Conservation (phyloP, 2,329 filamentous ascomycete species). For the Fusarium nanum region DNA sequence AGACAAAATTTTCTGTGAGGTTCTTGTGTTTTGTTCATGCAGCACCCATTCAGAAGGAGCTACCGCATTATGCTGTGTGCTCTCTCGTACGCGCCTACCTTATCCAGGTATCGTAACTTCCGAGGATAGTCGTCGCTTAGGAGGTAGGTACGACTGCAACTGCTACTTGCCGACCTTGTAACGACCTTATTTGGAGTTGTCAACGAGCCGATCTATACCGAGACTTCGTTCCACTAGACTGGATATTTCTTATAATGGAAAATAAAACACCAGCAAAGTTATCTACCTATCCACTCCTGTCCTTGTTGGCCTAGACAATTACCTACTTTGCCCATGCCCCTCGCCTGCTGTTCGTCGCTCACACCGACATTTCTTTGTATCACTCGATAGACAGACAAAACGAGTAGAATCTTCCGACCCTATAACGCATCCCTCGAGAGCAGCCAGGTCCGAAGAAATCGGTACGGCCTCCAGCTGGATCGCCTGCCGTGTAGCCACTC, state of each 20-base stretch:
- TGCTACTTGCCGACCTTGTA: constrained; percentile 6
- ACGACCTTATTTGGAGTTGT: neutral
- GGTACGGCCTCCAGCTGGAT: constrained; percentile 4
- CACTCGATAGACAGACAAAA: neutral
- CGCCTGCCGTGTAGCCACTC: constrained; percentile 8
- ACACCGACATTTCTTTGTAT: constrained; percentile 20
- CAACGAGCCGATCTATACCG: neutral
- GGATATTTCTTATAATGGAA: neutral
- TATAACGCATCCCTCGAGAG: neutral
- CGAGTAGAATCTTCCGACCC: neutral
- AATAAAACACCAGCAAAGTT: neutral
- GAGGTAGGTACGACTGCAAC: constrained; percentile 3
- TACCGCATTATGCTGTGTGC: constrained; percentile 13
- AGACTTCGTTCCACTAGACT: neutral
- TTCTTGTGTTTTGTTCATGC: neutral
- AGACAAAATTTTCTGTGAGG: neutral
- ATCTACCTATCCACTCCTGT: neutral
- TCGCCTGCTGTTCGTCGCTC: neutral
- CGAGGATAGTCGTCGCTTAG: neutral
- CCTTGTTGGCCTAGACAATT: constrained; percentile 5
- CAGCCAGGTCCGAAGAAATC: neutral
- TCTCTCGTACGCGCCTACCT: constrained; percentile 6
- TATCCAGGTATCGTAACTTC: constrained; percentile 22
- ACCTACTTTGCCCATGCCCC: neutral
- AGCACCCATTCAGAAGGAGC: neutral